Base-by-base conservation (phyloP, 345 rosid species). In the Arabidopsis suecica region DNA sequence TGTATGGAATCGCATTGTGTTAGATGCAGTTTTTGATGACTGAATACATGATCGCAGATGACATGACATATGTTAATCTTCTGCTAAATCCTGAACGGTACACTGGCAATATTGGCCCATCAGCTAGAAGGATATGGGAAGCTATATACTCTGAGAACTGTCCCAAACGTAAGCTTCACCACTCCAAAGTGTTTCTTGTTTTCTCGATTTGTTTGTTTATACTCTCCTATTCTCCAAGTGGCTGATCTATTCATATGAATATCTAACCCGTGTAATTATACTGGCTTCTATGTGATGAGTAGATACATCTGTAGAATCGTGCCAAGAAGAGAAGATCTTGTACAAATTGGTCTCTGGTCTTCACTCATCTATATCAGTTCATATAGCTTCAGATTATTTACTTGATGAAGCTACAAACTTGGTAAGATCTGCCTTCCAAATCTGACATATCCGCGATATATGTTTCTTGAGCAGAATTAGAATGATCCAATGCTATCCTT, bases 81-180 rank as follows among this genome's bases (percentile, higher is more conserved):
- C 89, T 75, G 71, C 69, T 91, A 80, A 93, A 93, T 79, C 97
- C 97, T 38, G 98, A 93, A 69, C 91, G 93, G 37, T 93, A 86
- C 65, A 93, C 97, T 81, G 98, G 98, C 57, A 91, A 93, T 36
- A 76, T 73, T 70, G 97, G 97, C 61, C 88, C 98, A 25, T 91
- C 98, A 50, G 97, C 98, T 77, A 81, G 96, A 85, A 88, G 98
- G 84, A 91, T 93, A 83, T 93, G 98, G 98, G 98, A 93, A 81
- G 96, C 98, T 60, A 67, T 91, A 59, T 93, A 93, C 79, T 83
- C 89, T 12, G 98, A 91, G 69, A 93, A 93, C 72, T 93, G 98
- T 80, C 97, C 93, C 68, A 89, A 88, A 85, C 86, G 98, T 91
- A 71, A 85, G 82, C 77, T 72, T 44, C 62, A 57, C 42, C 13